These are phyloP conservation scores for Neurospora tetraspora DNA, from an alignment of 495 filamentous ascomycete genomes.

Conservation along the genomic window DNA sequence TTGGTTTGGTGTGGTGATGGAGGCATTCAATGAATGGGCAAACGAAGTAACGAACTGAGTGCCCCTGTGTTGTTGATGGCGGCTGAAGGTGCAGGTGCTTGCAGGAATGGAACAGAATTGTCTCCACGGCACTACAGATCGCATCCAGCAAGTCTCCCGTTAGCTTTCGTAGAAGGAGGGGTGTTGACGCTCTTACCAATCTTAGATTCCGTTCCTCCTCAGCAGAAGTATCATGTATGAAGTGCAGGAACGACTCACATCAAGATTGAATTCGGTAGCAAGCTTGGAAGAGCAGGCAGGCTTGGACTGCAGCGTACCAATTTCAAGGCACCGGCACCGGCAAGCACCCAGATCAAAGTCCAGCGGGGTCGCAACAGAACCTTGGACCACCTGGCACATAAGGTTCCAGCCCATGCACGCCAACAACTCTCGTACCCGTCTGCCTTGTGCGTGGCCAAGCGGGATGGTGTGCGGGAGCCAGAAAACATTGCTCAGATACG, in stretches of 20 bases:
- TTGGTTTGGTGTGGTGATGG: not conserved
- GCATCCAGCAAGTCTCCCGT: not conserved
- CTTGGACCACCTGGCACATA: not conserved
- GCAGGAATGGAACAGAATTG: too few relatives aligned
- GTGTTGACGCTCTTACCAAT: not conserved
- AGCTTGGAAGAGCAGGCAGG: not conserved
- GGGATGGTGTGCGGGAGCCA: not conserved
- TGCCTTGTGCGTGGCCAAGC: not conserved
- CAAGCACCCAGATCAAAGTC: not conserved
- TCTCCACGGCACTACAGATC: not conserved
- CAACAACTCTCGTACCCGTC: not conserved
- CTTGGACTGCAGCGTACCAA: not conserved
- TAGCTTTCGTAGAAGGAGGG: not conserved
- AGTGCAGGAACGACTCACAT: not conserved
- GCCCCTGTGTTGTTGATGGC: not conserved
- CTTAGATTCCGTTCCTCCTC: not conserved
- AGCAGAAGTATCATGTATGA: not conserved
- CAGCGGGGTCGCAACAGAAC: not conserved
- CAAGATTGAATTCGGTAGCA: not conserved
- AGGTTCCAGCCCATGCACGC: not conserved
- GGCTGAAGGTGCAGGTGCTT: not conserved
- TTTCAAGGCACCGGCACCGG: not conserved
- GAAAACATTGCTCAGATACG: not conserved
- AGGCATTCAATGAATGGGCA: not conserved
- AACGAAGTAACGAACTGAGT: not conserved